Evolutionary conservation across 352 stramenopile species (phyloP).

Genomic region (Phytophthora syringae): DNA sequence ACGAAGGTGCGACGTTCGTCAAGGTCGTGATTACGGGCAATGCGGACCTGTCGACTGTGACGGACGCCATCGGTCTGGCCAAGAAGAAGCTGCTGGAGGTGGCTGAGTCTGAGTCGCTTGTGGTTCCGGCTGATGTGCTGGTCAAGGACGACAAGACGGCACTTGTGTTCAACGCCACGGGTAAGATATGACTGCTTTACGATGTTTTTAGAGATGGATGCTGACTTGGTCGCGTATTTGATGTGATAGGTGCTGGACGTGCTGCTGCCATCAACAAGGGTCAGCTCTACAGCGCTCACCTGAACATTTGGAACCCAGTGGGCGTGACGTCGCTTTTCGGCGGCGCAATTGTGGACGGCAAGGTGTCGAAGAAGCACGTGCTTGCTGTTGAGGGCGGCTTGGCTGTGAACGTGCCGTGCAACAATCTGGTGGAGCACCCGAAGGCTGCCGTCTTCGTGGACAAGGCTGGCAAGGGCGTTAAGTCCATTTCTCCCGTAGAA

Average conservation of each 20-base stretch:
- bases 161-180: conserved; percentile 74
- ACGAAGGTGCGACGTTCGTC: conserved; percentile 63
- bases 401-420: conserved; percentile 76
- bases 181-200: conserved; percentile 14
- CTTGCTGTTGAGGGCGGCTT: conserved; percentile 50
- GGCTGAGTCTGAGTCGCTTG: conserved; percentile 56
- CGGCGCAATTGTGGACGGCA: conserved; percentile 66
- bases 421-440: conserved; percentile 77
- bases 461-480: conserved; percentile 60
- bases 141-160: conserved; percentile 70
- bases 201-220: background rate
- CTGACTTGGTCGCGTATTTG: background rate
- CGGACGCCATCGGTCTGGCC: conserved; percentile 62
- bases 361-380: conserved; percentile 68
- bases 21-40: conserved; percentile 78
- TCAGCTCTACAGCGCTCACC: conserved; percentile 69
- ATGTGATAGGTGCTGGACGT: conserved; percentile 41
- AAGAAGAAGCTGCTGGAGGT: conserved; percentile 79
- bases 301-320: conserved; percentile 73
- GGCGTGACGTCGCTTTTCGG: conserved; percentile 79
- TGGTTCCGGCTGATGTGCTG: conserved; percentile 63
- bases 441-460: conserved; percentile 72
- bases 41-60: conserved; percentile 57
- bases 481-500: conserved; percentile 66
- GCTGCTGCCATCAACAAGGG: conserved; percentile 68